These are phyloP conservation scores for Aspergillus thermomutatus DNA, from an alignment of 2,329 filamentous ascomycete genomes.

Conservation along the genomic window DNA sequence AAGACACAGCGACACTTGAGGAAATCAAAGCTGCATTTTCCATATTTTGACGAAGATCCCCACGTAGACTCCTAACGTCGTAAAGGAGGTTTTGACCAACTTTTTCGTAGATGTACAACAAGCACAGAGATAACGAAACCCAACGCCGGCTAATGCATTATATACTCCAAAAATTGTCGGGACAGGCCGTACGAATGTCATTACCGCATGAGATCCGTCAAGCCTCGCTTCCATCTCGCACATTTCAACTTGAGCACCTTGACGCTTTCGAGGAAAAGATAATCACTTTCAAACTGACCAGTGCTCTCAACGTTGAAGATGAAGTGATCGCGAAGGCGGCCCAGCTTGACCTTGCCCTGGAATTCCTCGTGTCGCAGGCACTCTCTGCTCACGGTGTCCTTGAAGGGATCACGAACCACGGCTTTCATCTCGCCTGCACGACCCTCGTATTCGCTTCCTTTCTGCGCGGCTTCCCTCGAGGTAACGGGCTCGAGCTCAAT, in stretches of 20 bases:
- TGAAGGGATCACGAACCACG: conserved; percentile 82
- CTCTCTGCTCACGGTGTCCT: conserved; percentile 92
- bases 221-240: conserved; percentile 42
- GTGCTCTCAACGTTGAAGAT: conserved; percentile 95
- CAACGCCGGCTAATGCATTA: conserved; percentile 42
- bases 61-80: conserved; percentile 31
- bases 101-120: conserved; percentile 36
- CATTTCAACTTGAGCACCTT: conserved; percentile 84
- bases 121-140: conserved; percentile 25
- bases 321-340: conserved; percentile 88
- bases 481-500: conserved; percentile 75
- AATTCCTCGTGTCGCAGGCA: conserved; percentile 90
- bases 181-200: conserved; percentile 7
- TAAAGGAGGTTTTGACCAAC: conserved; percentile 30
- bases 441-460: conserved; percentile 66
- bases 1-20: conserved; percentile 11
- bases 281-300: conserved; percentile 91
- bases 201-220: conserved; percentile 43
- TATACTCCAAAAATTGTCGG: conserved; percentile 13
- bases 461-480: conserved; percentile 57
- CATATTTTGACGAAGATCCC: conserved; percentile 23
- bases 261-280: conserved; percentile 86
- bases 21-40: conserved; percentile 26
- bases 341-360: conserved; percentile 90
- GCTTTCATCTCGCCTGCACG: conserved; percentile 80